Percentiles rank a stretch among this genome's conserved stretches.
Evolutionary conservation across 73 alveolate species (phyloP).

Genomic region (Breviolum minutum): DNA sequence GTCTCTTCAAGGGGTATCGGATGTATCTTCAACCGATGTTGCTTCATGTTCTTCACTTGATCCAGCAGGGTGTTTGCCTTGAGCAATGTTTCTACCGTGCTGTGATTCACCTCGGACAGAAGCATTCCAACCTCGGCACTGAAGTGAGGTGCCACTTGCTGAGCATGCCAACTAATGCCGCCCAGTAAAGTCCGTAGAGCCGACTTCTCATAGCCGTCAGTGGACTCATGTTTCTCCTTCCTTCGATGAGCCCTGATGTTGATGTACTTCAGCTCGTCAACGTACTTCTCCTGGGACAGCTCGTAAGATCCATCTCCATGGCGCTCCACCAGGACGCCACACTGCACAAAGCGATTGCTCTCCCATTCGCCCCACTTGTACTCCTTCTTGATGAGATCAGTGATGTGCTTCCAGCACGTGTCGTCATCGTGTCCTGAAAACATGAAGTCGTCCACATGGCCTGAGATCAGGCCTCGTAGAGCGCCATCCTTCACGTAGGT

Average conservation of each 20-base stretch:
- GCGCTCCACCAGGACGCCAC: neutral
- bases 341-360: neutral
- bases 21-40: neutral
- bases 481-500: neutral
- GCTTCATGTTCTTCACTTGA: neutral
- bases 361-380: constrained; percentile 22
- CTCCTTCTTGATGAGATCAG: neutral
- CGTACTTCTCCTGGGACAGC: neutral
- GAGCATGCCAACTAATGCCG: neutral
- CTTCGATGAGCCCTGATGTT: neutral
- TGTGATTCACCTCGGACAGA: neutral
- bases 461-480: neutral
- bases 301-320: neutral
- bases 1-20: neutral
- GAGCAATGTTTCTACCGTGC: neutral
- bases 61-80: neutral
- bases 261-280: neutral
- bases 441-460: constrained; percentile 11
- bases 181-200: neutral
- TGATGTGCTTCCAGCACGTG: neutral
- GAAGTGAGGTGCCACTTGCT: constrained; percentile 20
- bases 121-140: neutral
- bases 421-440: neutral
- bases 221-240: neutral
- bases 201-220: neutral